Base-by-base conservation (phyloP, 306 rosid species). In the Rosa lucieae region DNA sequence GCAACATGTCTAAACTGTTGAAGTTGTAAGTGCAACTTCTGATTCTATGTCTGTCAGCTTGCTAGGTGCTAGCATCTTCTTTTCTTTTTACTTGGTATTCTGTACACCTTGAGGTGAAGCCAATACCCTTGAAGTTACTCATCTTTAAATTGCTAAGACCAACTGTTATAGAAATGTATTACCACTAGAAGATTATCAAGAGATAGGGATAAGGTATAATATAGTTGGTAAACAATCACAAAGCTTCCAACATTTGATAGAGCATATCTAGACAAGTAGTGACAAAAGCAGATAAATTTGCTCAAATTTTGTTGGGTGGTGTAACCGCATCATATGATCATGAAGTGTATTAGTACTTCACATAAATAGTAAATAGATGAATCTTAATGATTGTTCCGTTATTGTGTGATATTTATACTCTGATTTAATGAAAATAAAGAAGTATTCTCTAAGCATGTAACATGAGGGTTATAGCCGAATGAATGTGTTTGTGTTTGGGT, bases 1-100 rank as follows among this genome's bases (percentile, higher is more conserved):
- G 83, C 67, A 37, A 82, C 40, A 87, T 87, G 88, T 70, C 80
- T 69, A 65, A 72, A 20, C 82, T 87, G 80, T 74, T 85, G 82
- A 87, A 87, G 78, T 55, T 87, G 90, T 87, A 78, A 85, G 87
- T 82, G 44, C 35, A 12, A 15, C 7, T 58, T 79, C 53, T 79
- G 61, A 79, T 82, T 18, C 70, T 69, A 6, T 58, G 14, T 66
- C 70, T 49, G 72, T 62, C 8, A 59, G 55, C 29, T 7, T 13
- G 35, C 51, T 39, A 71, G 13, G 75, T 40, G 15, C 44, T 40
- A 48, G 61, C 65, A 18, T 76, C 42, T 76, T 20, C 44, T 3
- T 48, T 70, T 61, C 40, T 21, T 76, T 65, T 26, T 23, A 70
- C 42, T 18, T 44, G 18, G 5, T 61, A 21, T 67, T 39, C 5